Evolutionary conservation across 2,329 filamentous ascomycete genomes (phyloP), one percentile per base, ranked within the genome.

Genomic region (Aspergillus neoniger): DNA sequence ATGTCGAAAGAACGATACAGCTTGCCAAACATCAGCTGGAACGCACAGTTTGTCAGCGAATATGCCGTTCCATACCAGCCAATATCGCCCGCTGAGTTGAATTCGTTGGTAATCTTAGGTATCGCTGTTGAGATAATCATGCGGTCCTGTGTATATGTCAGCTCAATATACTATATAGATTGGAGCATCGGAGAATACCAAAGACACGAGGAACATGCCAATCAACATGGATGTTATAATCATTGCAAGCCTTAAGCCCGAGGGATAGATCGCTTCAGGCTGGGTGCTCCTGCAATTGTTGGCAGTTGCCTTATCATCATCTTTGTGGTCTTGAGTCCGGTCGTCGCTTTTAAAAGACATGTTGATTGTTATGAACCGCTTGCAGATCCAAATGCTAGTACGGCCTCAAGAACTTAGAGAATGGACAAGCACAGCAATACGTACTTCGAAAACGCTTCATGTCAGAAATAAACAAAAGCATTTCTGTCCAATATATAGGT

Each of bases 21-120:
- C 21, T 72, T 74, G 7, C 76, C 77, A 57, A 61, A 77, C 52
- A 69, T 53, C 6, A 74, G 63, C 55, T 80, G 77, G 15, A 80
- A 72, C 1, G 78, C 74, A 48, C 64, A 63, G 25, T 53, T 51
- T 9, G 53, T 55, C 3, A 64, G 30, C n/a, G 62, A n/a, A 17
- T 59, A 62, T 2, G 57, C 51, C 5, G 56, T 62, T 9, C 14
- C 60, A 39, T 53, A 65, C 55, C 41, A 58, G 48, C 28, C 59
- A 2, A 64, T 32, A 38, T 64, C 62, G 2, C 17, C 15, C 2
- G 48, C n/a, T 3, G 25, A 23, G 12, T 38, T 1, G n/a, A 59
- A 53, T 19, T 52, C 56, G 14, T 63, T 60, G 14, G 28, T 76
- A 71, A 4, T 83, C 84, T 58, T 38, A 15, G 68, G 68, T n/a